Evolutionary conservation across 495 filamentous ascomycete genomes (phyloP), one percentile per base, ranked within the genome.

Genomic region (Hypoxylon subgilvum): DNA sequence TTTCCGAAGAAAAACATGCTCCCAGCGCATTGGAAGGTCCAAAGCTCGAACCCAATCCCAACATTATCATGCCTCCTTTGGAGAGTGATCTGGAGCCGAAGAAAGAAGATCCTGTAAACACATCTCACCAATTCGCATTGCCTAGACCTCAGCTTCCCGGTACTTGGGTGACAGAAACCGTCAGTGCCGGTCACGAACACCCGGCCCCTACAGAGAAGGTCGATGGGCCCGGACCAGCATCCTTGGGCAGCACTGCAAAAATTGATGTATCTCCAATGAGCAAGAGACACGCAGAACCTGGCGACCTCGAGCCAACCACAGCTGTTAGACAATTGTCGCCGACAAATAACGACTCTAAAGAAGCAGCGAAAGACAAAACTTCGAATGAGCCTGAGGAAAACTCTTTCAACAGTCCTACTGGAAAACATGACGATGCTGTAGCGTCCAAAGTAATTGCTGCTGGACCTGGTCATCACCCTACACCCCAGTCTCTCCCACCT

Each of bases 121-220:
- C 45, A 35, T 25, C 42, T 18, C 58, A 52, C 38, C 57, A 73
- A 23, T 40, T 62, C 3, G 46, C 63, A 32, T 34, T 45, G 17
- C 14, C 49, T 41, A 74, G 85, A 41, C 87, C 87, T 22, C 77
- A 76, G 27, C 67, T 89, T 25, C 86, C 87, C 13, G 86, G 86
- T 7, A 80, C 77, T 41, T 88, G 85, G 87, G 82, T 83, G 25
- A 82, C 84, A 12, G 86, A 80, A 64, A 79, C 79, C 21, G 75
- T 76, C 5, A 72, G 71, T 35, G 64, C 58, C 10, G 65, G 68
- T 18, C 62, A 63, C 3, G 69, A 72, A 18, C 28, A 21, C 2
- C 39, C 48, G 27, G 61, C 66, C 10, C 51, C 72, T 27, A 28
- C 41, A 46, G 49, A 56, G 40, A 53, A 36, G 38, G 41, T 31